Evolutionary conservation across 495 filamentous ascomycete genomes (phyloP), one percentile per base, ranked within the genome.

Genomic region (Penicillium coffeae): DNA sequence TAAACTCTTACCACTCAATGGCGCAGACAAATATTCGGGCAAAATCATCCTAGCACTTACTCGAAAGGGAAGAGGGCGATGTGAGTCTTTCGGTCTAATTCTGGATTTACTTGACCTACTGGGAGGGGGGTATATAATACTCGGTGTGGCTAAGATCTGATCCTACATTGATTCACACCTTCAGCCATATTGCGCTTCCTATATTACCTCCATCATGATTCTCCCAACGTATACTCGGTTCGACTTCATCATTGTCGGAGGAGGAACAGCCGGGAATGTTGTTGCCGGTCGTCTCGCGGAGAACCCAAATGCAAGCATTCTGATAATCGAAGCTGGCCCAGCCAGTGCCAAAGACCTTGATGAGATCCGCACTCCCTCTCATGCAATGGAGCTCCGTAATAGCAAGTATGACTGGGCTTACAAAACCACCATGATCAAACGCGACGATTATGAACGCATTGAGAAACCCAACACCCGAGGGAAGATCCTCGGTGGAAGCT

Each of bases 391-490:
- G 0, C 62, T 76, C 0, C 67, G 71, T 0, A 63, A 59, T n/a
- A 72, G 67, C 51, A 56, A 76, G 47, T 67, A 77, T 52, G 81
- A 85, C 64, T 85, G 80, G 81, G 68, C 62, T 1, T 84, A 82
- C 69, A 82, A 85, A 66, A 78, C 78, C 0, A 82, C 78, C 21
- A 76, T 85, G 71, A 73, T 85, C 63, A 73, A 81, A 45, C 72
- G 79, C 6, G 72, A 74, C 13, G 81, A 84, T 47, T 84, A 83
- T 56, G 74, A 74, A 43, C 78, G 81, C 5, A 57, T 84, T 27
- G 81, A 84, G 59, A 84, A 83, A 65, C 80, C 78, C 30, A 82
- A 82, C 48, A 75, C 75, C 15, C 72, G 78, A 13, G 80, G 80
- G 8, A 78, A 77, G 47, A 66, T 68, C 2, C 70, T 82, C 3